Conservation (phyloP, 768 basidiomycete species). For the Solioccasus polychromus region DNA sequence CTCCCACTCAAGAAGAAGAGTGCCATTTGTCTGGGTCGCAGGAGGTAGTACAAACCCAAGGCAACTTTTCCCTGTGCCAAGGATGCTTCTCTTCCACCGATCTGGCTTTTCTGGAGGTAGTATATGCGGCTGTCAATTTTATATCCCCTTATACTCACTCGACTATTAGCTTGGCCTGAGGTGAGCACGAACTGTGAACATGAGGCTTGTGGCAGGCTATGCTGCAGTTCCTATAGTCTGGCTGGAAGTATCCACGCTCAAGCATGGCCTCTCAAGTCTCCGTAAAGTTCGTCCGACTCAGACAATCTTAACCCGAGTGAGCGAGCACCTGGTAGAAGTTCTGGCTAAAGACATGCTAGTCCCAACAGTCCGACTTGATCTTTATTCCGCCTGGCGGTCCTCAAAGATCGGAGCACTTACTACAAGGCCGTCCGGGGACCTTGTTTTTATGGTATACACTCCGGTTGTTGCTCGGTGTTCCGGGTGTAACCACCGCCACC, state of each 20-base stretch:
- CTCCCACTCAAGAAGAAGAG: background rate
- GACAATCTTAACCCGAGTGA: too few species aligned
- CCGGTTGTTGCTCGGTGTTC: background rate
- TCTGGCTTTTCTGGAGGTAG: background rate
- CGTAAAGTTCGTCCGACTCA: background rate
- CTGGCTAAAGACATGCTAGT: background rate
- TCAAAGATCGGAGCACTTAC: too few species aligned
- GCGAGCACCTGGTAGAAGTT: too few species aligned
- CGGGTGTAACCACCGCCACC: slow-evolving; percentile 3
- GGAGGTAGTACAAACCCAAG: background rate
- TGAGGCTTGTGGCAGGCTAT: too few species aligned
- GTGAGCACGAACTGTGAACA: too few species aligned
- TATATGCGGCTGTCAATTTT: background rate
- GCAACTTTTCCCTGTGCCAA: background rate
- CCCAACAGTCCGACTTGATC: too few species aligned
- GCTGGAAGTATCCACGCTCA: background rate
- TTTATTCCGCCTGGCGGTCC: too few species aligned
- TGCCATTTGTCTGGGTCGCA: background rate
- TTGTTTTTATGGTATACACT: too few species aligned
- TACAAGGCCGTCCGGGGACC: too few species aligned
- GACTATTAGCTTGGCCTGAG: background rate
- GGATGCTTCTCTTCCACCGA: background rate
- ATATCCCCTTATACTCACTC: background rate
- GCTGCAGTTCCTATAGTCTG: background rate
- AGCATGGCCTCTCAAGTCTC: background rate